Conservation (phyloP, 75 land plant species). For the Chamaecyparis obtusa region DNA sequence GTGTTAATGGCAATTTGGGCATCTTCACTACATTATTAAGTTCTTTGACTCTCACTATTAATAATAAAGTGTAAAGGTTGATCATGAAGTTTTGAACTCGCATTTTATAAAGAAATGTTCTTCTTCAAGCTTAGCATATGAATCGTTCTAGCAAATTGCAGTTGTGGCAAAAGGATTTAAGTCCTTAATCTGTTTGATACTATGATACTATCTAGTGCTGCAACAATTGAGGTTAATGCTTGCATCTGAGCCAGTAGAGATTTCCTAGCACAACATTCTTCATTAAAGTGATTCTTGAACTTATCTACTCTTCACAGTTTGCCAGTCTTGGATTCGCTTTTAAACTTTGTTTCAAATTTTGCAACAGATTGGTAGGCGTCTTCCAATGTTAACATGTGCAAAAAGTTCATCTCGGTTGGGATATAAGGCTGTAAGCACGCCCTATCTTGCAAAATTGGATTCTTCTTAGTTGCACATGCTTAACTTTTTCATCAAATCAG, state of each 20-base stretch:
- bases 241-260: background rate
- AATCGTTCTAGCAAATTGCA: too few species aligned
- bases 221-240: background rate
- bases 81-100: too few species aligned
- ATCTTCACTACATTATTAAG: too few species aligned
- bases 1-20: too few species aligned
- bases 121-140: too few species aligned
- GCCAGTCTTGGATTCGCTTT: background rate
- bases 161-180: too few species aligned
- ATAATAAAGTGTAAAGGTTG: too few species aligned
- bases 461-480: background rate
- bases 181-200: too few species aligned
- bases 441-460: background rate
- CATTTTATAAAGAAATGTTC: too few species aligned
- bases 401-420: background rate
- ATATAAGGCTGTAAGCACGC: background rate
- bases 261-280: background rate
- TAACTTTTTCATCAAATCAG: too few species aligned
- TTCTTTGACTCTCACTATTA: too few species aligned
- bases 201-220: background rate
- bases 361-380: background rate
- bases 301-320: background rate
- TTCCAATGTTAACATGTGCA: background rate
- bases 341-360: background rate
- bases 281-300: background rate